phyloP scores from a whole-genome alignment of 345 rosid species.

The Brassica rapa region DNA sequence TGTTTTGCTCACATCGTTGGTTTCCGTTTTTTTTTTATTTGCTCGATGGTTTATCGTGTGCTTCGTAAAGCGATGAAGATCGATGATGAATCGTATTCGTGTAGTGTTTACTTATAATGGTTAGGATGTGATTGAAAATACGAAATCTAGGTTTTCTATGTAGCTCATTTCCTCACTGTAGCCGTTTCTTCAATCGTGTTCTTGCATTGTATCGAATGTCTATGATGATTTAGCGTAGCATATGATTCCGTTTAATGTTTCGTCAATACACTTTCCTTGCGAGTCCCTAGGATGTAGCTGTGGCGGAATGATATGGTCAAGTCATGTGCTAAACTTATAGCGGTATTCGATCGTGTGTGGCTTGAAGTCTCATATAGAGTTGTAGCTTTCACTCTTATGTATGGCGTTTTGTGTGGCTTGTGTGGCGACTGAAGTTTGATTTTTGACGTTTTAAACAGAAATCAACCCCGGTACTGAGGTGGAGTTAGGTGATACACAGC shows the following conservation, averaged over 20 bases:
- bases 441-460: conserved; percentile 38
- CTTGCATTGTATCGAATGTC: neutral
- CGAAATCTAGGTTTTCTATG: conserved; percentile 39
- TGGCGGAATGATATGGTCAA: too few relatives aligned
- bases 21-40: neutral
- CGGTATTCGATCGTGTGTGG: conserved; percentile 8
- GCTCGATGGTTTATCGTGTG: conserved; percentile 22
- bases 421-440: conserved; percentile 26
- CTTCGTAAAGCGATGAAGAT: conserved; percentile 24
- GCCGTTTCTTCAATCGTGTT: conserved; percentile 1
- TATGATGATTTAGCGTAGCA: neutral
- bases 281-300: neutral
- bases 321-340: neutral
- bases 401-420: conserved; percentile 9
- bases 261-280: conserved; percentile 10
- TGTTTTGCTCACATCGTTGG: conserved; percentile 19
- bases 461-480: conserved; percentile 34
- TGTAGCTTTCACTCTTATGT: neutral
- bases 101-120: neutral
- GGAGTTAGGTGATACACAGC: conserved; percentile 44
- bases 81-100: conserved; percentile 6
- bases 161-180: conserved; percentile 20
- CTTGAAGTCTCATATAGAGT: conserved; percentile 16
- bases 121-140: conserved; percentile 8
- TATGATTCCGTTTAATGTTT: neutral